phyloP scores from a whole-genome alignment of 108 stramenopile species.

The Cyclotella cryptica region DNA sequence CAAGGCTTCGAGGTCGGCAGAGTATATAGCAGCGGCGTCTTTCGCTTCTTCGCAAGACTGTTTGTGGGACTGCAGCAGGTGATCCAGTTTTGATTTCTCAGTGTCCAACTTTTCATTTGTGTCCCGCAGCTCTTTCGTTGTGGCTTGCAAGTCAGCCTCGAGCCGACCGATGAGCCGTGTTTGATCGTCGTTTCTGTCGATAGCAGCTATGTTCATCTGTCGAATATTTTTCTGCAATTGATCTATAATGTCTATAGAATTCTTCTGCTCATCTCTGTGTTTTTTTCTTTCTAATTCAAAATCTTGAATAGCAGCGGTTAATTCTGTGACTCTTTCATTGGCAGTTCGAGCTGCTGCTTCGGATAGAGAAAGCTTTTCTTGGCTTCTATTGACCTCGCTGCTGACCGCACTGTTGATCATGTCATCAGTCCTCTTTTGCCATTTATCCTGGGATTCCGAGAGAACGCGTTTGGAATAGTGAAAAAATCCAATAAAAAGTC shows the following conservation, averaged over 20 bases:
- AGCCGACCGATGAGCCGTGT: not conserved
- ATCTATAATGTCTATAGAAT: not conserved
- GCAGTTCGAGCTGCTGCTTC: not conserved
- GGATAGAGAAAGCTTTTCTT: not conserved
- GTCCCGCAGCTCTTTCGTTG: conserved; percentile 6
- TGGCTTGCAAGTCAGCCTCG: conserved; percentile 14
- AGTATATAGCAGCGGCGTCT: not conserved
- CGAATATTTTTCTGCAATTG: conserved; percentile 11
- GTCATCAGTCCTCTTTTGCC: conserved; percentile 26
- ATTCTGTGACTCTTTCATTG: conserved; percentile 11
- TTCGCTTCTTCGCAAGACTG: conserved; percentile 21
- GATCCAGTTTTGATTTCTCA: conserved; percentile 3
- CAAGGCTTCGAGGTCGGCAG: conserved; percentile 25
- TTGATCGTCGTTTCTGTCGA: conserved; percentile 2
- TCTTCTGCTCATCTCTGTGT: not conserved
- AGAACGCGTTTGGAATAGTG: not conserved
- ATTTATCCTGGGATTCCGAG: conserved; percentile 26
- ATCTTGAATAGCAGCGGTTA: conserved; percentile 4
- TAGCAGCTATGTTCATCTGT: no score
- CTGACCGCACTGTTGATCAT: no score
- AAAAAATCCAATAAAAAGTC: conserved; percentile 5
- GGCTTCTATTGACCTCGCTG: conserved; percentile 23
- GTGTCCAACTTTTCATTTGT: conserved; percentile 6
- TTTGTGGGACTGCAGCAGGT: not conserved
- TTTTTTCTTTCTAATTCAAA: conserved; percentile 21